phyloP scores from a whole-genome alignment of 768 basidiomycete genomes.

The Boletus eberwhitei region DNA sequence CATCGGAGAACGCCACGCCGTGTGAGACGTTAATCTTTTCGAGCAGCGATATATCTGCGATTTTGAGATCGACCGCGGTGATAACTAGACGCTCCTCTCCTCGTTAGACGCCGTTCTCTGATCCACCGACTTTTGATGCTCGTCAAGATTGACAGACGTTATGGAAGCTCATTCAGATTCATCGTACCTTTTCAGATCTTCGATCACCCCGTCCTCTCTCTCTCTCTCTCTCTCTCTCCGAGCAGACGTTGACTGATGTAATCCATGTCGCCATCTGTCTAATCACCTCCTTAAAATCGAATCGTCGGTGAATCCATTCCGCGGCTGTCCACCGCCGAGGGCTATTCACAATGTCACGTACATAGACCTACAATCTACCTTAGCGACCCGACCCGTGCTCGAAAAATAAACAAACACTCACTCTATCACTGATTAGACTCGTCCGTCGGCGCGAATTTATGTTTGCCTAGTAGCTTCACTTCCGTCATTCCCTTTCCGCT shows the following conservation, averaged over 20 bases:
- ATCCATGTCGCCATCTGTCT: slow-evolving; percentile 11
- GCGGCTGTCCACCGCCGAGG: too few relatives aligned
- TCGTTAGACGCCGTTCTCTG: slow-evolving; percentile 17
- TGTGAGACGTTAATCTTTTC: too few relatives aligned
- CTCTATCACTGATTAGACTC: slow-evolving; percentile 37
- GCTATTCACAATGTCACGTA: too few relatives aligned
- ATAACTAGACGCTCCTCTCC: too few relatives aligned
- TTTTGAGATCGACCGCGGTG: slow-evolving; percentile 26
- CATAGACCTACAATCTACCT: too few relatives aligned
- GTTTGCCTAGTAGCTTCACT: slow-evolving; percentile 62
- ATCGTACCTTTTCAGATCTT: slow-evolving; percentile 22
- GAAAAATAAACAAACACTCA: slow-evolving; percentile 3
- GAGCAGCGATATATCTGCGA: background rate
- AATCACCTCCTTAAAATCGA: too few relatives aligned
- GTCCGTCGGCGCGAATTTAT: slow-evolving; percentile 61
- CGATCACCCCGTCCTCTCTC: slow-evolving; percentile 3
- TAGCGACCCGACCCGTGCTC: slow-evolving; percentile 1
- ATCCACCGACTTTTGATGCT: slow-evolving; percentile 19
- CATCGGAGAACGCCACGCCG: slow-evolving; percentile 23
- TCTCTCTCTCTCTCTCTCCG: too few relatives aligned
- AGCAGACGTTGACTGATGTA: slow-evolving; percentile 3
- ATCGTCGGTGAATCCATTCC: too few relatives aligned
- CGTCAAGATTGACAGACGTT: slow-evolving; percentile 22
- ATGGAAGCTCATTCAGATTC: slow-evolving; percentile 12
- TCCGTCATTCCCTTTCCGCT: slow-evolving; percentile 90